Evolutionary conservation across 2,329 filamentous ascomycete genomes (phyloP), one percentile per base, ranked within the genome.

Genomic region (Xylariaceae sp.): DNA sequence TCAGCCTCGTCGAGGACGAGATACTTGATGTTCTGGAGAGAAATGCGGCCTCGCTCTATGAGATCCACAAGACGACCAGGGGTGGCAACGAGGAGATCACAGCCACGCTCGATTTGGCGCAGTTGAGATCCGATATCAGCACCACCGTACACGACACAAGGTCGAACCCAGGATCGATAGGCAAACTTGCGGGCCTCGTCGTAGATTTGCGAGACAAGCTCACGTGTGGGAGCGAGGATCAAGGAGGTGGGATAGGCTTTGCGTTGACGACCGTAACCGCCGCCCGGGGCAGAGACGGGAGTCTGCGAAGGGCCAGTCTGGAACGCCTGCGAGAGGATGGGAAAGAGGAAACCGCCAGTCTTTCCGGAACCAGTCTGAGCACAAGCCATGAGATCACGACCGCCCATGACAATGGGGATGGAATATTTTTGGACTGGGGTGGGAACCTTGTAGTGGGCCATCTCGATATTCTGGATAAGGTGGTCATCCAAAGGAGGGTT

Each of bases 351-450:
- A 78, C 93, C 93, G 76, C 93, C 93, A 66, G 93, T 98, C 81
- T 98, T 98, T 78, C 93, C 93, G 62, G 93, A 98, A 84, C 91
- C 93, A 57, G 93, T 98, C 79, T 98, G 93, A 60, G 93, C 93
- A 77, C 93, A 98, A 68, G 93, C 93, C 93, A 98, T 98, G 64
- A 98, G 76, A 70, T 98, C 93, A 71, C 93, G 89, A 51, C 93
- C 93, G 57, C 83, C 85, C 87, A 95, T 95, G 64, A 98, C 93
- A 61, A 98, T 98, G 54, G 93, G 93, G 43, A 98, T 95, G 3
- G 93, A 97, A 76, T 98, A 97, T 71, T 98, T 98, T 73, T 98
- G 93, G 39, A 98, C 93, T 19, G 93, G 93, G 2, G 93, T 98
- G 41, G 93, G 93, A 34, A 90, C 84, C 68, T 91, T 90, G 81